Conservation (phyloP, 2,329 filamentous ascomycete genomes). For the Thermoascus crustaceus region DNA sequence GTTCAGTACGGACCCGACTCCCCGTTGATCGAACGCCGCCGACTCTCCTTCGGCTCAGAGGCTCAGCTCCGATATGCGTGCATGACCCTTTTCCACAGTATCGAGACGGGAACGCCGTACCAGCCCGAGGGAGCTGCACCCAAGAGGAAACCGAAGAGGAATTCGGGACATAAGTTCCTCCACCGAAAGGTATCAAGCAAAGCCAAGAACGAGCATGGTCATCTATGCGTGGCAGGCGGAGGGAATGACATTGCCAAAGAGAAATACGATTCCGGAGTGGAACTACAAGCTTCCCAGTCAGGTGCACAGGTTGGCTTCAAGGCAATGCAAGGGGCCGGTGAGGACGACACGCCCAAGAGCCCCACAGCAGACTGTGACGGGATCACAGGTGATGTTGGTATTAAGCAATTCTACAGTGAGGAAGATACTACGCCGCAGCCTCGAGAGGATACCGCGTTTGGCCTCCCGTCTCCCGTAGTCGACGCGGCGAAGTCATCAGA, state of each 20-base stretch:
- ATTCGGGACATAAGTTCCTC: too few species aligned
- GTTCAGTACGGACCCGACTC: constrained; percentile 23
- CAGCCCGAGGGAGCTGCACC: neutral
- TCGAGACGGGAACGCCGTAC: constrained; percentile 15
- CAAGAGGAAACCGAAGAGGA: too few species aligned
- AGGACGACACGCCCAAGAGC: constrained; percentile 7
- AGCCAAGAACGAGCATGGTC: too few species aligned
- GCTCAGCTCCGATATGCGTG: constrained; percentile 29
- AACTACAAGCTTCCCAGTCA: constrained; percentile 12
- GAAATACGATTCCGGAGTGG: constrained; percentile 18
- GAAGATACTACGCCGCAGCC: too few species aligned
- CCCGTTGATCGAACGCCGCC: constrained; percentile 26
- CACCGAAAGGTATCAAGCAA: too few species aligned
- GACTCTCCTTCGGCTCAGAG: constrained; percentile 25
- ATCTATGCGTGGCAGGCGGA: too few species aligned
- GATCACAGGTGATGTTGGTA: too few species aligned
- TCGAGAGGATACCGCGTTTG: neutral
- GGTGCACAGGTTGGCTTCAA: constrained; percentile 9
- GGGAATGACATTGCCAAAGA: too few species aligned
- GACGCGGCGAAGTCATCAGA: too few species aligned
- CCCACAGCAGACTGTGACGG: too few species aligned
- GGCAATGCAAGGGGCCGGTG: constrained; percentile 5
- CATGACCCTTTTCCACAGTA: constrained; percentile 22
- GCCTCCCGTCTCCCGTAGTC: too few species aligned
- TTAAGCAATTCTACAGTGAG: too few species aligned